phyloP scores from a whole-genome alignment of 2,329 filamentous ascomycete species.

The Chalaropsis thielavioides region DNA sequence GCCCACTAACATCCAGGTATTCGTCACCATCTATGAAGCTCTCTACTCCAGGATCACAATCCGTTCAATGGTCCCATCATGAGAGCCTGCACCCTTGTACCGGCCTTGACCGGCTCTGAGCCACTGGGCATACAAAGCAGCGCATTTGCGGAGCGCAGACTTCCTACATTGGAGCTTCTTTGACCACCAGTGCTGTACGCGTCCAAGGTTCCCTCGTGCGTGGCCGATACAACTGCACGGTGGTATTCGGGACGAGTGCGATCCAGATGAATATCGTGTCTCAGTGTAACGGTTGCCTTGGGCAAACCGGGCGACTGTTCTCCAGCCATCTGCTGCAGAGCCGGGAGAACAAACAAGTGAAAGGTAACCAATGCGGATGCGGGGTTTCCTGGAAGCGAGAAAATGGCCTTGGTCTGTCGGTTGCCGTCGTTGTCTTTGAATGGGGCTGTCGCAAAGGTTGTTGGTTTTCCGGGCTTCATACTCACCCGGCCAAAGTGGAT shows the following conservation, averaged over 20 bases:
- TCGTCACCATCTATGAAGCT: too few species aligned
- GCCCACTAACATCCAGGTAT: too few species aligned
- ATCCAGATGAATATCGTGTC: conserved; percentile 62
- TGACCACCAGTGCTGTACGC: conserved; percentile 81
- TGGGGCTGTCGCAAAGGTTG: conserved; percentile 84
- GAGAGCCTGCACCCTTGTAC: conserved; percentile 59
- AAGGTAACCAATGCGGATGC: conserved; percentile 87
- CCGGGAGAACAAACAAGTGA: conserved; percentile 83
- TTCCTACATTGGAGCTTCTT: conserved; percentile 78
- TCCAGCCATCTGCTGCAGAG: conserved; percentile 63
- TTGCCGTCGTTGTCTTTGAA: conserved; percentile 36
- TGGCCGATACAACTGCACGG: conserved; percentile 57
- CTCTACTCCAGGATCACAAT: background rate
- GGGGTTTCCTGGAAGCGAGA: conserved; percentile 86
- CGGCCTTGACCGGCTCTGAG: conserved; percentile 50
- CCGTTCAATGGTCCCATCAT: conserved; percentile 42
- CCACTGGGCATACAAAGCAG: conserved; percentile 60
- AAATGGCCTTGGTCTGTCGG: conserved; percentile 55
- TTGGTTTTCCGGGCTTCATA: conserved; percentile 98
- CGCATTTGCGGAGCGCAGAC: conserved; percentile 77
- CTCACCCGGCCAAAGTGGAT: conserved; percentile 93
- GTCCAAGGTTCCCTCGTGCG: conserved; percentile 50
- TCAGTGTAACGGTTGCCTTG: conserved; percentile 53
- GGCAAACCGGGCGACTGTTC: conserved; percentile 54
- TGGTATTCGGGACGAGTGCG: conserved; percentile 74